Evolutionary conservation across 352 stramenopile genomes (phyloP).

Genomic region (Globisporangium spiculum): DNA sequence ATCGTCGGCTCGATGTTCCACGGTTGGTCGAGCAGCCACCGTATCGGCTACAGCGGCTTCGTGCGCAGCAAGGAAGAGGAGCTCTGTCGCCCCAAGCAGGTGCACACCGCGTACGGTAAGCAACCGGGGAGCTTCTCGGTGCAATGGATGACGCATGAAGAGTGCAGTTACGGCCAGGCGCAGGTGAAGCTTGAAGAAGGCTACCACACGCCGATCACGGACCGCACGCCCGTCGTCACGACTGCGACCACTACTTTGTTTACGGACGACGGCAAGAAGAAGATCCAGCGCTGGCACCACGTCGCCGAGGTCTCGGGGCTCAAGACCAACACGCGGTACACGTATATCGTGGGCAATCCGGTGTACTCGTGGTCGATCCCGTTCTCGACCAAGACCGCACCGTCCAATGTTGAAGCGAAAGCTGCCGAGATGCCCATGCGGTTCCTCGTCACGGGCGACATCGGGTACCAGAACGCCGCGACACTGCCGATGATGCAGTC

Average conservation of each 20-base stretch:
- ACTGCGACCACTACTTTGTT: slow-evolving; percentile 61
- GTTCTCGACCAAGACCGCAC: slow-evolving; percentile 73
- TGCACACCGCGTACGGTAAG: slow-evolving; percentile 75
- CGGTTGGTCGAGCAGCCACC: slow-evolving; percentile 71
- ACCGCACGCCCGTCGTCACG: slow-evolving; percentile 36
- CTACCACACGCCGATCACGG: slow-evolving; percentile 45
- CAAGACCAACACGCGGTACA: slow-evolving; percentile 65
- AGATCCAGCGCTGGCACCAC: slow-evolving; percentile 62
- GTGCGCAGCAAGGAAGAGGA: slow-evolving; percentile 41
- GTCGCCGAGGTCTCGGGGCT: slow-evolving; percentile 62
- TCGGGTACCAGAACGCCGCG: slow-evolving; percentile 86
- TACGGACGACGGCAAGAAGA: slow-evolving; percentile 56
- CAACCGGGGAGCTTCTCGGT: slow-evolving; percentile 59
- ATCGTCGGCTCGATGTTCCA: slow-evolving; percentile 76
- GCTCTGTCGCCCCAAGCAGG: slow-evolving; percentile 69
- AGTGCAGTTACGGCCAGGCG: slow-evolving; percentile 37
- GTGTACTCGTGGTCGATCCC: slow-evolving; percentile 80
- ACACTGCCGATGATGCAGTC: slow-evolving; percentile 89
- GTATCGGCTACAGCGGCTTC: slow-evolving; percentile 47
- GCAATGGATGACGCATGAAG: slow-evolving; percentile 76
- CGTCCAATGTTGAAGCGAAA: slow-evolving; percentile 28
- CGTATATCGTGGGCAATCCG: slow-evolving; percentile 80
- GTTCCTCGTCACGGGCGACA: slow-evolving; percentile 84
- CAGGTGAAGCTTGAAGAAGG: slow-evolving; percentile 60
- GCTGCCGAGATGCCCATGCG: slow-evolving; percentile 34